Conservation (phyloP, 495 filamentous ascomycete genomes). For the Aspergillus incahuasiensis region DNA sequence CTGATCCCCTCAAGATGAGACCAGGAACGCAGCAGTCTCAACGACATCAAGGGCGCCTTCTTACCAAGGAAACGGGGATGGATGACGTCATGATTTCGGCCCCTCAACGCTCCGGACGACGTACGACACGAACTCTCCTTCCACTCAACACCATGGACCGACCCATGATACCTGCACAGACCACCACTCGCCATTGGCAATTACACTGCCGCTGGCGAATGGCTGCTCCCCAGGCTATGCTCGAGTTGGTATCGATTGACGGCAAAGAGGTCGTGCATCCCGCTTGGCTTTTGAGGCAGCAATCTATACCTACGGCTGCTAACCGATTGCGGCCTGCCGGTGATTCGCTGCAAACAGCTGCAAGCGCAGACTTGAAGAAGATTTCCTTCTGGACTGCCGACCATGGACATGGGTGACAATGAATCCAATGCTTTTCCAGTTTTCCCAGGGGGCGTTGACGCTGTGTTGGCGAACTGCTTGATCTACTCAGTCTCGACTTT, state of each 20-base stretch:
- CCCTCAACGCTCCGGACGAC: background rate
- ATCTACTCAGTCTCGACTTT: too few relatives aligned
- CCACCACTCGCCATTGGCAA: background rate
- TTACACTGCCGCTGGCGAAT: constrained; percentile 9
- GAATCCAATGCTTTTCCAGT: background rate
- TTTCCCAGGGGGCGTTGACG: background rate
- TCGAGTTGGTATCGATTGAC: constrained; percentile 5
- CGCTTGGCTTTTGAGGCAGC: constrained; percentile 7
- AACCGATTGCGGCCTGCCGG: background rate
- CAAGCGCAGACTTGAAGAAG: constrained; percentile 6
- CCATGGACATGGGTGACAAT: background rate
- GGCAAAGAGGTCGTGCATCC: constrained; percentile 1
- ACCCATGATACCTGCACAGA: background rate
- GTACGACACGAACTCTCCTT: background rate
- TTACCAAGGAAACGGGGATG: background rate
- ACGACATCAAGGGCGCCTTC: background rate
- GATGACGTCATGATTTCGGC: background rate
- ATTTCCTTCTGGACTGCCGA: background rate
- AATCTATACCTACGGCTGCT: constrained; percentile 1
- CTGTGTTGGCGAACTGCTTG: too few relatives aligned
- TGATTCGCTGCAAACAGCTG: background rate
- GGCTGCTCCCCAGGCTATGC: background rate
- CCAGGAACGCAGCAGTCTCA: background rate
- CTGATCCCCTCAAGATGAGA: background rate
- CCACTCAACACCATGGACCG: background rate